These are phyloP conservation scores for Colletotrichum tanaceti DNA, from an alignment of 2,329 filamentous ascomycete genomes.

Conservation along the genomic window DNA sequence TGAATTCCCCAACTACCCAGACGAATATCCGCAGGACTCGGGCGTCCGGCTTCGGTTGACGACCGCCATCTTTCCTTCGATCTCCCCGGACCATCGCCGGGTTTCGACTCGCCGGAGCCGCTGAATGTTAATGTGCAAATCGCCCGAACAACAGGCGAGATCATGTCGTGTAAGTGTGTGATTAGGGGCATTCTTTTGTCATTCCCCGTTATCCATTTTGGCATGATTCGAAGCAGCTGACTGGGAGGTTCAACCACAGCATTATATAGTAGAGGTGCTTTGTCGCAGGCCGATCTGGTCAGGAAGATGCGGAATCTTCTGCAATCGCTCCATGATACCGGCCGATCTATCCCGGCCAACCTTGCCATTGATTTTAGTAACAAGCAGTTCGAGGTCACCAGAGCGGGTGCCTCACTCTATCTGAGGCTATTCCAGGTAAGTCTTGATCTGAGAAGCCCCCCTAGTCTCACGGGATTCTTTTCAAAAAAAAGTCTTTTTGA, in stretches of 20 bases:
- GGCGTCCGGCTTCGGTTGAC: constrained; percentile 45
- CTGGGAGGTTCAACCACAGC: constrained; percentile 30
- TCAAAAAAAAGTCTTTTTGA: too few species aligned
- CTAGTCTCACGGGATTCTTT: too few species aligned
- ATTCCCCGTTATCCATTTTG: not conserved
- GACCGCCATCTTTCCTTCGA: constrained; percentile 46
- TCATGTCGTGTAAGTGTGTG: constrained; percentile 46
- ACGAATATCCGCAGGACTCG: constrained; percentile 46
- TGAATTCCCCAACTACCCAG: constrained; percentile 18
- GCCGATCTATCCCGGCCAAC: constrained; percentile 44
- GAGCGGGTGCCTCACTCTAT: constrained; percentile 46
- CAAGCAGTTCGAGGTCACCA: constrained; percentile 41
- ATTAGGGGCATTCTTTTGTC: accelerated
- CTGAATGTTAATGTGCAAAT: constrained; percentile 46
- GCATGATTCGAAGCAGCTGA: not conserved
- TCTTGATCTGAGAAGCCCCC: too few species aligned
- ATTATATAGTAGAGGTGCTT: constrained; percentile 44
- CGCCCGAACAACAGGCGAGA: constrained; percentile 45
- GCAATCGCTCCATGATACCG: constrained; percentile 43
- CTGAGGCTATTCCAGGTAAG: constrained; percentile 46
- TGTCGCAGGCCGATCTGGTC: constrained; percentile 46
- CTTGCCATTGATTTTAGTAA: constrained; percentile 44
- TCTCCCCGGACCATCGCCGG: constrained; percentile 43
- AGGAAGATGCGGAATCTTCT: constrained; percentile 43
- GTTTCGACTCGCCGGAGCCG: constrained; percentile 45